Evolutionary conservation across 225 moss, liverwort and hornwort genomes (phyloP), one percentile per base, ranked within the genome.

Genomic region (Climacium dendroides): DNA sequence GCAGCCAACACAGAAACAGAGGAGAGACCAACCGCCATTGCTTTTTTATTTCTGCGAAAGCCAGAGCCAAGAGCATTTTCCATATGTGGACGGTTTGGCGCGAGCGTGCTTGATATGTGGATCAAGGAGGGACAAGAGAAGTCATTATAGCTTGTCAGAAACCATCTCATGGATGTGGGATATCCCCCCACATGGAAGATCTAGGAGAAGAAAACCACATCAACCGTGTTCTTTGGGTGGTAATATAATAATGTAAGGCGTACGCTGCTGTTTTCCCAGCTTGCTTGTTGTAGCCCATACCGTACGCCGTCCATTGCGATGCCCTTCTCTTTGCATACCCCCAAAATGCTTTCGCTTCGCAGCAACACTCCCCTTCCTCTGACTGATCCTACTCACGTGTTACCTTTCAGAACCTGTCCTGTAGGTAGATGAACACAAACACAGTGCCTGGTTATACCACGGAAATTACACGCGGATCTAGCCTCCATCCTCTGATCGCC

Each of bases 191-290:
- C 93, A 98, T 91, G 96, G 87, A 95, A 95, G 95, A 96, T 92
- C 94, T 95, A 98, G 93, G 92, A 97, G 95, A 95, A 96, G 83
- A 91, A 94, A 97, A 98, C 96, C 98, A 98, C 96, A 97, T 94
- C 94, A 94, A 94, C 91, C 90, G 93, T 94, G 88, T 89, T 93
- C 94, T 94, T 93, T 94, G 92, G 91, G 91, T 93, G 91, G 94
- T 95, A 96, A 95, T 97, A 96, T 93, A 93, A 95, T 92, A 94
- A 96, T 92, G 92, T 96, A 90, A 95, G 94, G 92, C 98, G 98
- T 98, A 98, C 98, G 97, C 97, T 98, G 98, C 98, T 98, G 93
- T 97, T 98, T 96, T 97, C 97, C 98, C 98, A 97, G 93, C 95
- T 94, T 92, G 96, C 93, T 95, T 95, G 98, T 93, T 96, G 98